A percentile compares a stretch with the other conserved stretches of the same genome.
These are phyloP conservation scores for Cenchrus americanus DNA, from an alignment of 176 grass and related monocot species.

Conservation along the genomic window DNA sequence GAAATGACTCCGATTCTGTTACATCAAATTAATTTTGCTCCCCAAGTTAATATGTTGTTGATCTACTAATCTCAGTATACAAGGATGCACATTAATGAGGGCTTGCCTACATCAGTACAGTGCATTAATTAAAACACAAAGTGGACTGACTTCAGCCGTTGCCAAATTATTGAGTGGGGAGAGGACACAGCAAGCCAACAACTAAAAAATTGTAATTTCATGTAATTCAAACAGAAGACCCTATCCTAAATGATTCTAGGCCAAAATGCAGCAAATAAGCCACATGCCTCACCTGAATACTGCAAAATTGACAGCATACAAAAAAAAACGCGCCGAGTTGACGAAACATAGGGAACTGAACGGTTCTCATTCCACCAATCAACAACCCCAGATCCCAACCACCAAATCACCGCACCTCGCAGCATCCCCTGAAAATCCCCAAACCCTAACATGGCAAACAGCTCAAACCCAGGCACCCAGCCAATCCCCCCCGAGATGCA, in stretches of 20 bases:
- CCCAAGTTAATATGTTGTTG: constrained; percentile 61
- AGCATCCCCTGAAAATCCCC: not conserved
- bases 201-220: not conserved
- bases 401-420: not conserved
- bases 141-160: constrained; percentile 13
- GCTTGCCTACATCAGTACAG: constrained; percentile 39
- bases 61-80: constrained; percentile 55
- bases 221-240: not conserved
- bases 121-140: constrained; percentile 33
- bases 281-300: not conserved
- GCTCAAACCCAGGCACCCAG: too few species aligned
- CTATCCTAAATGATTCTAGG: not conserved
- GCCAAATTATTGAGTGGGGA: not conserved
- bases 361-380: constrained; percentile 12
- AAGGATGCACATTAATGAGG: constrained; percentile 45
- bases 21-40: constrained; percentile 73
- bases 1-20: constrained; percentile 83
- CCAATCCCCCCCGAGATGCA: not conserved
- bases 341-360: not conserved
- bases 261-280: constrained; percentile 2
- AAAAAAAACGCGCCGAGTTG: not conserved
- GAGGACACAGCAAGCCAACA: not conserved
- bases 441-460: constrained; percentile 2
- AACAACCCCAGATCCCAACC: constrained; percentile 12
- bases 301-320: not conserved